Evolutionary conservation across 768 basidiomycete genomes (phyloP).

Genomic region (Pisolithus tinctorius): DNA sequence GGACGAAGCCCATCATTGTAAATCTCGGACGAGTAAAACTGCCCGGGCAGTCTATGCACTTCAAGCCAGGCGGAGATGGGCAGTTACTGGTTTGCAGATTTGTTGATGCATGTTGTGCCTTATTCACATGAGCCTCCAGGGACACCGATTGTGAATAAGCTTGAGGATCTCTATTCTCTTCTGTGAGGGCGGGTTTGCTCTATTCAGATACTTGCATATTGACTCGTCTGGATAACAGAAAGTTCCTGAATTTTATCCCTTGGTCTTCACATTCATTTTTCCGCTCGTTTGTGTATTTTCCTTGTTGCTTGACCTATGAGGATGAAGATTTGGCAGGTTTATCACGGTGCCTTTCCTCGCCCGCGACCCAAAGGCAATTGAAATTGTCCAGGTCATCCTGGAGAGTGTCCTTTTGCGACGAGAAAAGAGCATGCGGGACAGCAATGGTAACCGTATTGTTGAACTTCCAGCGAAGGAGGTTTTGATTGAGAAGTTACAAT

Average conservation of each 20-base stretch:
- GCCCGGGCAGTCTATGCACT: conserved; percentile 87
- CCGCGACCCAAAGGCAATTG: conserved; percentile 87
- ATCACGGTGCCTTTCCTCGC: conserved; percentile 89
- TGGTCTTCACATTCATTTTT: conserved; percentile 87
- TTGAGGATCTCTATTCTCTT: conserved; percentile 88
- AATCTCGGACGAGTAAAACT: conserved; percentile 81
- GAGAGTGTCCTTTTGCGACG: conserved; percentile 82
- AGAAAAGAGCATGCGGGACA: conserved; percentile 90
- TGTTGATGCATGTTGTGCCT: neutral
- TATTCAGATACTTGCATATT: neutral
- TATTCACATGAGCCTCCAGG: conserved; percentile 32
- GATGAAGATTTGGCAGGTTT: conserved; percentile 44
- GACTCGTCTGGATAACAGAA: conserved; percentile 34
- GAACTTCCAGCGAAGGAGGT: conserved; percentile 85
- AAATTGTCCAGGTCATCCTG: conserved; percentile 91
- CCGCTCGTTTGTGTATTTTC: conserved; percentile 54
- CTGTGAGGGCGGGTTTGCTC: conserved; percentile 34
- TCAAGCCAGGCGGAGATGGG: conserved; percentile 77
- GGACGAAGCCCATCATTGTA: conserved; percentile 95
- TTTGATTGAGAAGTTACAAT: conserved; percentile 65
- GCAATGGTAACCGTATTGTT: conserved; percentile 81
- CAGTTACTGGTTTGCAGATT: conserved; percentile 61
- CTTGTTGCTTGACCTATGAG: neutral
- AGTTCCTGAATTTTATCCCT: conserved; percentile 70
- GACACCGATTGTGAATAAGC: conserved; percentile 91